A percentile compares a stretch with the other conserved stretches of the same genome.
Conservation (phyloP, 2,329 filamentous ascomycete genomes). For the Talaromyces sp. region DNA sequence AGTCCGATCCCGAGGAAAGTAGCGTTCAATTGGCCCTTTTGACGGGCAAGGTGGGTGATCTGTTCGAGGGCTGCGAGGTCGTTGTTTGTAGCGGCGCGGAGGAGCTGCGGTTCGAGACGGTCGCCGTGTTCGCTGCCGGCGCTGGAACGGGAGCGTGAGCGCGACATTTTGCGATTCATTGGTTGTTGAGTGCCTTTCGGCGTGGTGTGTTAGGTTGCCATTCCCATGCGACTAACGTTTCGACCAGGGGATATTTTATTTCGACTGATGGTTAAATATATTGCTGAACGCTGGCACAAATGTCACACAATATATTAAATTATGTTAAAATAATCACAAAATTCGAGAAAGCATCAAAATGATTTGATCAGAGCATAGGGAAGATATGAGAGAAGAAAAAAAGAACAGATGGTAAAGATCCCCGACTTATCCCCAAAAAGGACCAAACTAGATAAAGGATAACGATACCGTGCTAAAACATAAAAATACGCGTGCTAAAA, state of each 20-base stretch:
- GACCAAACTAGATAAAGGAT: not conserved
- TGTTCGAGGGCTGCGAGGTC: constrained; percentile 32
- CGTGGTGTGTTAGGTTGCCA: not conserved
- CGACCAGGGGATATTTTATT: not conserved
- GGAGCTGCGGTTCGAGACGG: constrained; percentile 42
- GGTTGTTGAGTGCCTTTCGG: not conserved
- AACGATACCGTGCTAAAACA: not conserved
- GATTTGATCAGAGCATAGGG: not conserved
- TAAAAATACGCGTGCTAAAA: not conserved
- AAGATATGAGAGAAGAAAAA: not conserved
- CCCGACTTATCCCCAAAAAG: not conserved
- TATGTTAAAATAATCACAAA: too few relatives aligned
- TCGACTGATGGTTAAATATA: not conserved
- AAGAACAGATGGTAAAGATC: not conserved
- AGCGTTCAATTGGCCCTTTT: constrained; percentile 36
- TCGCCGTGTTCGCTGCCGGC: constrained; percentile 36
- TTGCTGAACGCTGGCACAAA: not conserved
- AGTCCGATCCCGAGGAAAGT: constrained; percentile 40
- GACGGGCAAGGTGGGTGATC: constrained; percentile 33
- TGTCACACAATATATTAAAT: not conserved
- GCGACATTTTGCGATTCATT: constrained; percentile 12
- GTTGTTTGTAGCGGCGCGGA: constrained; percentile 40
- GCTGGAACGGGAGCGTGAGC: constrained; percentile 25
- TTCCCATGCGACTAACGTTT: not conserved
- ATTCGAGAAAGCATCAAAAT: not conserved